Base-by-base conservation (phyloP, 331 rosid species). In the Rhamnella rubrinervis region DNA sequence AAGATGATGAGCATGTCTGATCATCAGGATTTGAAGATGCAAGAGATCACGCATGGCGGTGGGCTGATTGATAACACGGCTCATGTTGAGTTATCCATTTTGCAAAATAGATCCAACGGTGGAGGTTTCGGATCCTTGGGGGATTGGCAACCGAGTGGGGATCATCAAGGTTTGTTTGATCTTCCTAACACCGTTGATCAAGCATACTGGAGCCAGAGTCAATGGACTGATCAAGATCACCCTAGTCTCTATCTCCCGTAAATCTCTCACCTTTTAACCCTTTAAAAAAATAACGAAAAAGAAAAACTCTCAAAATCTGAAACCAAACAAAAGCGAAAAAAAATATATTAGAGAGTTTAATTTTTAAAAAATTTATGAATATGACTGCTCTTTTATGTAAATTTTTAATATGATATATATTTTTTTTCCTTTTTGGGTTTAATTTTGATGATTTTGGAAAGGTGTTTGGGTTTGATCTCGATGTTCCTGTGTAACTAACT, bases 111-210 rank as follows among this genome's bases (percentile, higher is more conserved):
- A 81, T 50, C 69, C 2, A 65, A 52, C 38, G 75, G 76, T 63
- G 88, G 80, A 12, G 90, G 81, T 38, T 88, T 85, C 21, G 98
- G 96, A 75, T 47, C 95, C 78, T 72, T 86, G 73, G 66, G 66
- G 19, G 98, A 91, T 80, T 93, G 98, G 98, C 85, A 85, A 15
- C 53, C 77, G 8, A 67, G 71, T 41, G 84, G 76, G 0, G 96
- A 93, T 85, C 95, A 93, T 87, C 95, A 85, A 74, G 81, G 82
- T 61, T 56, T 95, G 75, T 95, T 89, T 71, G 97, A 89, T 91
- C 91, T 95, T 28, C 80, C 91, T 10, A 84, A 82, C 82, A 69
- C 85, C 75, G 86, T 84, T 41, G 98, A 93, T 84, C 97, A 93
- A 41, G 70, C 86, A 53, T 87, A 88, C 82, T 93, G 96, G 98